A percentile compares a stretch with the other conserved stretches of the same genome.
Evolutionary conservation across 1,284 basidiomycete genomes (phyloP).

Genomic region (Moesziomyces sp.): DNA sequence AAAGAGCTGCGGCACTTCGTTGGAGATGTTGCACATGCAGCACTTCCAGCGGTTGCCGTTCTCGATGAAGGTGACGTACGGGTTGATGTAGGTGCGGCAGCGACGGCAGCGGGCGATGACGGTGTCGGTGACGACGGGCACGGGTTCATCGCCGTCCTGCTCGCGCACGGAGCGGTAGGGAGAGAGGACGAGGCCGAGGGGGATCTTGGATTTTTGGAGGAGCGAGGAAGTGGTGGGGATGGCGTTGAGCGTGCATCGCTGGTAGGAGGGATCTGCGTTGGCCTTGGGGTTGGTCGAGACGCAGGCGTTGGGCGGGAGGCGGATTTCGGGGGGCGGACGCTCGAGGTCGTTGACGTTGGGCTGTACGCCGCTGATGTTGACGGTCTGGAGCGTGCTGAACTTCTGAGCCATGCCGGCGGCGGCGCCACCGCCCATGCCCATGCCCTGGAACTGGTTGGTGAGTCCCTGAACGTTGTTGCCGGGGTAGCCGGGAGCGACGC

Average conservation of each 20-base stretch:
- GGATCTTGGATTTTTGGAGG: slow-evolving; percentile 91
- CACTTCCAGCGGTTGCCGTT: slow-evolving; percentile 99
- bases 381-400: slow-evolving; percentile 53
- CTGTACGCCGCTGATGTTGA: slow-evolving; percentile 59
- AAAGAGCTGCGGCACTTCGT: slow-evolving; percentile 97
- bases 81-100: slow-evolving; percentile 98
- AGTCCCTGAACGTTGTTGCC: slow-evolving; percentile 74
- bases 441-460: slow-evolving; percentile 84
- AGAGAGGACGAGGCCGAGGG: slow-evolving; percentile 87
- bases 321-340: slow-evolving; percentile 85
- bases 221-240: slow-evolving; percentile 93
- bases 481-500: slow-evolving; percentile 31
- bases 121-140: slow-evolving; percentile 89
- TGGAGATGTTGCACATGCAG: slow-evolving; percentile 98
- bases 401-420: slow-evolving; percentile 60
- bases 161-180: slow-evolving; percentile 84
- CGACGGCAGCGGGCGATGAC: slow-evolving; percentile 97
- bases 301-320: slow-evolving; percentile 82
- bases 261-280: slow-evolving; percentile 90
- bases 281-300: slow-evolving; percentile 82
- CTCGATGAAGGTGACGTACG: slow-evolving; percentile 98
- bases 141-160: slow-evolving; percentile 74
- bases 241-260: slow-evolving; percentile 89
- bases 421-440: slow-evolving; percentile 75
- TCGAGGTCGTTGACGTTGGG: slow-evolving; percentile 85